phyloP scores from a whole-genome alignment of 768 basidiomycete genomes.

The Panaeolus papilionaceus region DNA sequence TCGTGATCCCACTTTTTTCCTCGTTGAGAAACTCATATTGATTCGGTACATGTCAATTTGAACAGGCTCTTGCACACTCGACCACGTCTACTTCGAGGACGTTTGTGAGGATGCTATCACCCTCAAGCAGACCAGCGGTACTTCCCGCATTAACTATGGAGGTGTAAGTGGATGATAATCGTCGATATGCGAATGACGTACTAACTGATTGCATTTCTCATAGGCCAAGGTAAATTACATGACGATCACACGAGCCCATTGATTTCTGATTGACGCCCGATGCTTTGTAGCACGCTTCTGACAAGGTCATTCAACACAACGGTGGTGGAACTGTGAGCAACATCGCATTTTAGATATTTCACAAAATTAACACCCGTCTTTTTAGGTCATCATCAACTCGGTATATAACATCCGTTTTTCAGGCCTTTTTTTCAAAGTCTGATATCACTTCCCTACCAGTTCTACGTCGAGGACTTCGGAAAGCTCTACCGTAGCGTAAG shows the following conservation, averaged over 20 bases:
- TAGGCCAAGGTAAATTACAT: slow-evolving; percentile 6
- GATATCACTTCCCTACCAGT: slow-evolving; percentile 26
- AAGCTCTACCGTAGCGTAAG: slow-evolving; percentile 43
- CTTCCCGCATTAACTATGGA: slow-evolving; percentile 43
- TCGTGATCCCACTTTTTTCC: not conserved
- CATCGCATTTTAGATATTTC: not conserved
- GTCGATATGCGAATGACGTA: not conserved
- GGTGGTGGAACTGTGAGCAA: slow-evolving; percentile 36
- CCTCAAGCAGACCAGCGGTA: slow-evolving; percentile 46
- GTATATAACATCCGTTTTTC: slow-evolving; percentile 25
- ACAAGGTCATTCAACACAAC: slow-evolving; percentile 42
- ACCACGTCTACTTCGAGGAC: slow-evolving; percentile 42
- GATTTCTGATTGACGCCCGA: slow-evolving; percentile 4
- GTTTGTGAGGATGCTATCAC: slow-evolving; percentile 48
- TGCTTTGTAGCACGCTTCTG: slow-evolving; percentile 1
- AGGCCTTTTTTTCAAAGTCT: not conserved
- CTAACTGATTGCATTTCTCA: not conserved
- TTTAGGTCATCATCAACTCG: slow-evolving; percentile 42
- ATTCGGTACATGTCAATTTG: not conserved
- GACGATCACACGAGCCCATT: not conserved
- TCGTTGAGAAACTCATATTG: not conserved
- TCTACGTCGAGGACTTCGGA: slow-evolving; percentile 48
- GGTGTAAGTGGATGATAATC: slow-evolving; percentile 28
- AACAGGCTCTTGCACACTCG: slow-evolving; percentile 37
- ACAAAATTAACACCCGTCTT: not conserved